Evolutionary conservation across 768 basidiomycete species (phyloP).

Genomic region (Epithele typhae): DNA sequence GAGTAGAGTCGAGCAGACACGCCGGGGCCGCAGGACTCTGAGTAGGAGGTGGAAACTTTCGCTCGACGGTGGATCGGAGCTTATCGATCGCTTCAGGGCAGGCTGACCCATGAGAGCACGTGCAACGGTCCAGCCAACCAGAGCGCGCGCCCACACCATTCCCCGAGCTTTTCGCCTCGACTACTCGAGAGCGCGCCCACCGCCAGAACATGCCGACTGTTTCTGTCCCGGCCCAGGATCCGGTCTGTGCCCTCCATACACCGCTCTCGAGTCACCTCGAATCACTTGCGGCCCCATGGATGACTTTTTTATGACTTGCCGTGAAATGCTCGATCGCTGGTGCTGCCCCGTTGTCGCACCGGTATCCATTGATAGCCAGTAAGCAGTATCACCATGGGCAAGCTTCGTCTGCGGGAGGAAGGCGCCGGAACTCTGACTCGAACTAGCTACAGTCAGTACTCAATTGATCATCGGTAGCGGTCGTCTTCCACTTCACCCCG

Average conservation of each 20-base stretch:
- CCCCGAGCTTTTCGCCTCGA: no score
- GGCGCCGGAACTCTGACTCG: background rate
- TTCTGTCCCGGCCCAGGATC: conserved; percentile 8
- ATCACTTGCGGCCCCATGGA: no score
- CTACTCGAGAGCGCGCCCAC: no score
- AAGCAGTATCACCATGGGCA: background rate
- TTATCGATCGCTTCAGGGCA: conserved; percentile 51
- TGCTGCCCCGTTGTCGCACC: no score
- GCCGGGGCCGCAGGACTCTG: background rate
- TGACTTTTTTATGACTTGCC: no score
- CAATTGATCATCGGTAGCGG: no score
- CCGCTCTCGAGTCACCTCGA: no score
- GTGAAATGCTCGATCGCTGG: no score
- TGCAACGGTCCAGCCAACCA: no score
- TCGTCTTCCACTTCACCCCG: background rate
- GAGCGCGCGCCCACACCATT: no score
- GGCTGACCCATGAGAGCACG: no score
- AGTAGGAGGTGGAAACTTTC: conserved; percentile 20
- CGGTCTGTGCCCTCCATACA: background rate
- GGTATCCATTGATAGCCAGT: background rate
- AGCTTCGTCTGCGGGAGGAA: background rate
- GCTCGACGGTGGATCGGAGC: conserved; percentile 14
- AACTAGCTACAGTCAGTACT: background rate
- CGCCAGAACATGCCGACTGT: no score
- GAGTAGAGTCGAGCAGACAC: background rate